Evolutionary conservation across 108 stramenopile species (phyloP).

Genomic region (Nitzschia sp.): DNA sequence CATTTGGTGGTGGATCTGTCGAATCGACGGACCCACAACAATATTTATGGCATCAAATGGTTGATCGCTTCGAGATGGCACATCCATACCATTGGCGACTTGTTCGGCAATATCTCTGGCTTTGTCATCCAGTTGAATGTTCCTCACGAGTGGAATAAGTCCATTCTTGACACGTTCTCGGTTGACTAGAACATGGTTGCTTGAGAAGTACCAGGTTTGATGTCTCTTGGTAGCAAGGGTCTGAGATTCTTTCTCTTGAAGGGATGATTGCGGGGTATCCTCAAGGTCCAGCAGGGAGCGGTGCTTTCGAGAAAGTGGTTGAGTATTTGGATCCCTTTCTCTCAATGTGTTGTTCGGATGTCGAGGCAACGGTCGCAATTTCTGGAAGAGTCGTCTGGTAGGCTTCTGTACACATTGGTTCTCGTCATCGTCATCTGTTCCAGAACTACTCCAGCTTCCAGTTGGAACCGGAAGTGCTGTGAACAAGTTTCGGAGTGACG

Average conservation of each 20-base stretch:
- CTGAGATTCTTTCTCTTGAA: too few relatives aligned
- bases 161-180: slow-evolving; percentile 25
- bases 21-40: slow-evolving; percentile 18
- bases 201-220: slow-evolving; percentile 25
- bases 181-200: slow-evolving; percentile 51
- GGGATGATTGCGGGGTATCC: not conserved
- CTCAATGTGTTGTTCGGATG: too few relatives aligned
- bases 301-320: slow-evolving; percentile 1
- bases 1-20: slow-evolving; percentile 16
- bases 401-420: not conserved
- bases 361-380: not conserved
- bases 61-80: not conserved
- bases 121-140: slow-evolving; percentile 33
- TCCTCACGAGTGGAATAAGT: slow-evolving; percentile 28
- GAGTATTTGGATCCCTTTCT: too few relatives aligned
- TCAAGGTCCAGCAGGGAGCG: not conserved
- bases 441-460: too few relatives aligned
- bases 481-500: too few relatives aligned
- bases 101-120: slow-evolving; percentile 31
- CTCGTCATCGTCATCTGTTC: too few relatives aligned
- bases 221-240: not conserved
- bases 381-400: not conserved
- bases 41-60: slow-evolving; percentile 10
- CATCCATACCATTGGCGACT: slow-evolving; percentile 18
- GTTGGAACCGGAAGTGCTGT: too few relatives aligned